Conservation (phyloP, 2,329 filamentous ascomycete genomes). For the Fusarium sororula region DNA sequence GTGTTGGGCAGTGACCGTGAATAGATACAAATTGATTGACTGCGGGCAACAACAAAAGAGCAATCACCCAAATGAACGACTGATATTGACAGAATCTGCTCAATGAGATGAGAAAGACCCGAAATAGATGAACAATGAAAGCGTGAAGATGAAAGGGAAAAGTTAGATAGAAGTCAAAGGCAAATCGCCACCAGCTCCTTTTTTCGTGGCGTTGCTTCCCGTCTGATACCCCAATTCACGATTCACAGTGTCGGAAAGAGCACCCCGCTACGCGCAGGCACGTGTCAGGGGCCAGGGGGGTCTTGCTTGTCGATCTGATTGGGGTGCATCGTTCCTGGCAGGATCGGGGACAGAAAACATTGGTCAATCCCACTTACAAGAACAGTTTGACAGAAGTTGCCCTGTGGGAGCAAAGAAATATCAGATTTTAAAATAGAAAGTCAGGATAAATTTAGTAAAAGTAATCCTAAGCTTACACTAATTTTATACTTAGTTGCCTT, state of each 20-base stretch:
- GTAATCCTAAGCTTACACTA: not conserved
- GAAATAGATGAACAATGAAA: constrained; percentile 11
- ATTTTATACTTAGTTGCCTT: not conserved
- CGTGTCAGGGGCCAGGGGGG: constrained; percentile 32
- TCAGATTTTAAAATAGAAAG: not conserved
- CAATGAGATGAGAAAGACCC: not conserved
- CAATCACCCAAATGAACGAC: not conserved
- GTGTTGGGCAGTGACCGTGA: constrained; percentile 14
- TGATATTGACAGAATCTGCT: not conserved
- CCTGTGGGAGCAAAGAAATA: not conserved
- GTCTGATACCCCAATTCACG: constrained; percentile 42
- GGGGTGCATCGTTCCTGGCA: constrained; percentile 25
- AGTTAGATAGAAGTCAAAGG: constrained; percentile 10
- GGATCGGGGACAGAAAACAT: not conserved
- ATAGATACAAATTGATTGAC: constrained; percentile 4
- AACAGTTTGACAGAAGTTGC: not conserved
- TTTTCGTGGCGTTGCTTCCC: constrained; percentile 26
- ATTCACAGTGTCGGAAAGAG: constrained; percentile 35
- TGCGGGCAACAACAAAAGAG: constrained; percentile 13
- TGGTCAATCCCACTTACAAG: not conserved
- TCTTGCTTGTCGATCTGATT: constrained; percentile 29
- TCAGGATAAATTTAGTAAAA: not conserved
- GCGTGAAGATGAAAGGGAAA: constrained; percentile 7
- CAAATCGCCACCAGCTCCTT: constrained; percentile 43
- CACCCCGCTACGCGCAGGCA: constrained; percentile 48